phyloP scores from a whole-genome alignment of 257 asterid genomes.

The Lycium ferocissimum region DNA sequence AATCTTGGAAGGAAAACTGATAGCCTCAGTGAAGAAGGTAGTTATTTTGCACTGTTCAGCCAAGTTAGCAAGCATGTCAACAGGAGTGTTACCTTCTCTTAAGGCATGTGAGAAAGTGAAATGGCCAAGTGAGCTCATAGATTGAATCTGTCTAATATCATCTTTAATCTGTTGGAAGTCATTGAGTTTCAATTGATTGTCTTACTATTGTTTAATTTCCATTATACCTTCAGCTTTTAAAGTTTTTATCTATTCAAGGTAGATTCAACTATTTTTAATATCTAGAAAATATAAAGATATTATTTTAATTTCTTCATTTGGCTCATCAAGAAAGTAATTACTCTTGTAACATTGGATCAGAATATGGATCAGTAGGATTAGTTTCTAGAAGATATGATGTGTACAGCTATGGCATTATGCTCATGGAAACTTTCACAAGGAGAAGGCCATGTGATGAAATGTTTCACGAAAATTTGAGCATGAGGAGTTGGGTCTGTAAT shows the following conservation, averaged over 20 bases:
- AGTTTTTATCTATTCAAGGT: neutral
- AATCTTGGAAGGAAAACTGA: no score
- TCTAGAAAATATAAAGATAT: neutral
- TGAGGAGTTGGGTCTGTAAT: constrained; percentile 26
- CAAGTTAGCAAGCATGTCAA: neutral
- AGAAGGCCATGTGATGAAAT: neutral
- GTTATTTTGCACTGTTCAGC: no score
- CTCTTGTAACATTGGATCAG: neutral
- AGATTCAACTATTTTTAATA: neutral
- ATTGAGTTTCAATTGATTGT: neutral
- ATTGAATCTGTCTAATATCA: neutral
- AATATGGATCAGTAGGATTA: neutral
- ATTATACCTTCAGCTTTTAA: neutral
- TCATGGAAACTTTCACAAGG: constrained; percentile 25
- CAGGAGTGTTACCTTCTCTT: constrained; percentile 15
- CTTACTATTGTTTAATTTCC: neutral
- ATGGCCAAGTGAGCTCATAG: neutral
- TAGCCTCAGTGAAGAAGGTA: no score
- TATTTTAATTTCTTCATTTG: neutral
- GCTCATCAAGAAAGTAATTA: neutral
- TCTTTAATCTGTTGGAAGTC: no score
- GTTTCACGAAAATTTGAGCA: constrained; percentile 13
- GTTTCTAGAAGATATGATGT: constrained; percentile 27
- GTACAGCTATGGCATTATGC: constrained; percentile 29
- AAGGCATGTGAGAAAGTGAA: neutral